Percentiles rank a stretch among this genome's conserved stretches.
Evolutionary conservation across 169 alveolate genomes (phyloP).

Genomic region (Plasmodium malariae): DNA sequence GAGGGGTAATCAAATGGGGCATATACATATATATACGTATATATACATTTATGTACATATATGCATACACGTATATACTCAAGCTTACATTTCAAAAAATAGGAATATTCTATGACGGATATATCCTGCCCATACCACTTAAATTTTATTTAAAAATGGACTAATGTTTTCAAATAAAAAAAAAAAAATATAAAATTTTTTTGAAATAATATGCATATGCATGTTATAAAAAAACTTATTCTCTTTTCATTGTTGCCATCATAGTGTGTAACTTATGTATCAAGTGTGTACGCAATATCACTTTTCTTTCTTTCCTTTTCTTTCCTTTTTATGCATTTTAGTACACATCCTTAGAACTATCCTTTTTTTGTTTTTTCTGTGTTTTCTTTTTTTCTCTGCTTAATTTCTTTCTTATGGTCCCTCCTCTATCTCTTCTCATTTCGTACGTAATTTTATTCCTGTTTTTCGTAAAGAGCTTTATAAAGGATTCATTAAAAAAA

Average conservation of each 20-base stretch:
- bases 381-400: slow-evolving; percentile 75
- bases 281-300: background rate
- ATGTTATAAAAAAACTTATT: background rate
- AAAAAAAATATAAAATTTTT: too few relatives aligned
- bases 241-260: background rate
- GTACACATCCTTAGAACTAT: slow-evolving; percentile 36
- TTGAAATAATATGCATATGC: too few relatives aligned
- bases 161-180: too few relatives aligned
- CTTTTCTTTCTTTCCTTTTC: background rate
- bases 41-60: background rate
- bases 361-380: slow-evolving; percentile 72
- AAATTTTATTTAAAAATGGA: too few relatives aligned
- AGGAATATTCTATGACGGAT: background rate
- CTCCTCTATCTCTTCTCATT: slow-evolving; percentile 78
- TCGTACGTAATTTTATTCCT: slow-evolving; percentile 20
- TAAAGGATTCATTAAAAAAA: slow-evolving; percentile 41
- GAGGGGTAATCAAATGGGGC: too few relatives aligned
- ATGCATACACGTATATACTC: background rate
- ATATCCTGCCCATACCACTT: too few relatives aligned
- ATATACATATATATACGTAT: background rate
- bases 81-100: background rate
- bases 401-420: slow-evolving; percentile 74
- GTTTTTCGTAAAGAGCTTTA: slow-evolving; percentile 12
- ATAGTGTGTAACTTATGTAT: background rate
- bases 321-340: slow-evolving; percentile 12